phyloP scores from a whole-genome alignment of 2,329 filamentous ascomycete genomes.

The Davidsoniella neocaledoniae region DNA sequence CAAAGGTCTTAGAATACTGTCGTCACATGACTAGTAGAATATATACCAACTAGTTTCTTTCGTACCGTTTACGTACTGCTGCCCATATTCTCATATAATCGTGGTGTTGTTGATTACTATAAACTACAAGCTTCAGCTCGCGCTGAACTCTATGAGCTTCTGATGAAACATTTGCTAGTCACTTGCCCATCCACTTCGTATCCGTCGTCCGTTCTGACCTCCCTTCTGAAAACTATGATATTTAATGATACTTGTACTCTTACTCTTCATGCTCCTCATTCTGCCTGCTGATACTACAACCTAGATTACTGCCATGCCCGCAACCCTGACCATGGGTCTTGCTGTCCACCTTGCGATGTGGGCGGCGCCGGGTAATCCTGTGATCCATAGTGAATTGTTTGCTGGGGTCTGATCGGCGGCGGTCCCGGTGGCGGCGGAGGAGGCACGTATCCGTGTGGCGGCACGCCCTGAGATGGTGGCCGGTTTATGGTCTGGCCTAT shows the following conservation, averaged over 20 bases:
- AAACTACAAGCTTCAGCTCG: no score
- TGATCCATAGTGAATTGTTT: slow-evolving; percentile 38
- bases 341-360: slow-evolving; percentile 23
- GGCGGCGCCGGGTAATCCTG: slow-evolving; percentile 19
- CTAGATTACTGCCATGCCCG: slow-evolving; percentile 31
- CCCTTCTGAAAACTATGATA: not conserved
- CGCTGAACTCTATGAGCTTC: no score
- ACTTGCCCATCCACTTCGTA: no score
- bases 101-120: no score
- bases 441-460: slow-evolving; percentile 42
- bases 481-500: slow-evolving; percentile 19
- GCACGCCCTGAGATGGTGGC: slow-evolving; percentile 22
- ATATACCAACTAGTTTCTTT: no score
- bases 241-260: not conserved
- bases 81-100: no score
- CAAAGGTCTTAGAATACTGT: no score
- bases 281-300: not conserved
- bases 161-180: no score
- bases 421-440: slow-evolving; percentile 47
- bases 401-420: slow-evolving; percentile 43
- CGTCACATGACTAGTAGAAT: no score
- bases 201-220: no score
- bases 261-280: not conserved
- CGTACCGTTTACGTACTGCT: no score
- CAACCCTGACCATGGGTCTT: slow-evolving; percentile 36